Evolutionary conservation across 768 basidiomycete genomes (phyloP).

Genomic region (Infundibulicybe gibba): DNA sequence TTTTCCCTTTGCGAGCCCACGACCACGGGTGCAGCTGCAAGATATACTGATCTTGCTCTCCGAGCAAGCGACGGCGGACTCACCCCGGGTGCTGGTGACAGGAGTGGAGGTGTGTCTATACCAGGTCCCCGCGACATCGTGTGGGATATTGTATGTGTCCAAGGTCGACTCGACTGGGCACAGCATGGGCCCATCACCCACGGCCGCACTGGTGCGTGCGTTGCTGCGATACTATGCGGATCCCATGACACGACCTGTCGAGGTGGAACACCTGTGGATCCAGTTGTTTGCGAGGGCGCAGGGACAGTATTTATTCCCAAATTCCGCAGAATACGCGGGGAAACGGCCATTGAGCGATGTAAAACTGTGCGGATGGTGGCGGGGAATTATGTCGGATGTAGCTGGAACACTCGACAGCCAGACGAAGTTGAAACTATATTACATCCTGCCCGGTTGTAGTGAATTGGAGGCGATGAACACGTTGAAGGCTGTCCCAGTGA

Average conservation of each 20-base stretch:
- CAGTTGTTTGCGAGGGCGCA: constrained; percentile 92
- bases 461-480: constrained; percentile 64
- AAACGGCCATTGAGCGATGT: constrained; percentile 79
- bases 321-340: constrained; percentile 63
- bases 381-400: constrained; percentile 60
- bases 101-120: constrained; percentile 82
- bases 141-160: constrained; percentile 81
- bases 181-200: constrained; percentile 58
- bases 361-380: constrained; percentile 92
- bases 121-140: constrained; percentile 63
- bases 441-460: constrained; percentile 67
- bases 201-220: constrained; percentile 60
- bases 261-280: constrained; percentile 62
- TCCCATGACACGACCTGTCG: constrained; percentile 57
- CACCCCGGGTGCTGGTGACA: constrained; percentile 61
- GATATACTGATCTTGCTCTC: constrained; percentile 77
- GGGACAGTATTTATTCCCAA: constrained; percentile 91
- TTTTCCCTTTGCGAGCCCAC: constrained; percentile 71
- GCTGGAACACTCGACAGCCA: constrained; percentile 34
- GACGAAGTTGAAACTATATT: constrained; percentile 38
- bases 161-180: constrained; percentile 95
- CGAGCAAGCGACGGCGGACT: constrained; percentile 47
- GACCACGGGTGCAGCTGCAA: constrained; percentile 66
- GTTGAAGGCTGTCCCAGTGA: constrained; percentile 28
- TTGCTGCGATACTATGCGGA: constrained; percentile 65